Base-by-base conservation (phyloP, 352 stramenopile genomes). In the Phytophthora citricola region DNA sequence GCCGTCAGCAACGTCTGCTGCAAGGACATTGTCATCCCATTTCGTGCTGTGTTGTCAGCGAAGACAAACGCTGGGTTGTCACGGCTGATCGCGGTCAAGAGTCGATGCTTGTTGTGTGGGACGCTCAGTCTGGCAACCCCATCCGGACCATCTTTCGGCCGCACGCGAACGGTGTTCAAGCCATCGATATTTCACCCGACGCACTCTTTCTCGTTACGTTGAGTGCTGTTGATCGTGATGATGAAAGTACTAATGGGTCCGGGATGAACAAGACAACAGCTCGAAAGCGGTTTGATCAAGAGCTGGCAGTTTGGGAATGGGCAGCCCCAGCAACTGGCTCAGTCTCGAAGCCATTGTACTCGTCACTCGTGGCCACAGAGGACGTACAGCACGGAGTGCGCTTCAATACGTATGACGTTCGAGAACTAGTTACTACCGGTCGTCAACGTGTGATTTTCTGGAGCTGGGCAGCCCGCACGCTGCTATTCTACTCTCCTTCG, bases 1-100 rank as follows among this genome's bases (percentile, higher is more conserved):
- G 82, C 34, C 82, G 92, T 4, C 91, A 83, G 50, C 93, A 98
- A 65, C 78, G 69, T 48, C 76, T 98, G 22, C 73, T 98, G 6
- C 94, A 98, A 71, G 90, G 88, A 3, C 92, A 98, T 69, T 98
- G 91, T 60, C 95, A 98, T 44, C 79, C 87, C 12, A 98, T 98
- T 72, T 91, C 78, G 7, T 91, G 83, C 66, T 96, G 87, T 54
- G 84, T 82, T 24, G 90, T 98, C 20, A 97, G 89, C 64, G 79
- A 94, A 31, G 91, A 98, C 78, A 98, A 98, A 75, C 87, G 90
- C 20, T 98, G 89, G 90, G 92, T 98, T 57, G 91, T 95, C 41
- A 98, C 93, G 36, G 92, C 89, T 11, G 94, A 98, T 51, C 70
- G 75, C 3, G 93, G 93, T 0, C 44, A 66, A 5, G 91, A 98